A percentile compares a stretch with the other conserved stretches of the same genome.
Evolutionary conservation across 1,139 yeast species (phyloP).

Genomic region (Blastobotrys persicus): DNA sequence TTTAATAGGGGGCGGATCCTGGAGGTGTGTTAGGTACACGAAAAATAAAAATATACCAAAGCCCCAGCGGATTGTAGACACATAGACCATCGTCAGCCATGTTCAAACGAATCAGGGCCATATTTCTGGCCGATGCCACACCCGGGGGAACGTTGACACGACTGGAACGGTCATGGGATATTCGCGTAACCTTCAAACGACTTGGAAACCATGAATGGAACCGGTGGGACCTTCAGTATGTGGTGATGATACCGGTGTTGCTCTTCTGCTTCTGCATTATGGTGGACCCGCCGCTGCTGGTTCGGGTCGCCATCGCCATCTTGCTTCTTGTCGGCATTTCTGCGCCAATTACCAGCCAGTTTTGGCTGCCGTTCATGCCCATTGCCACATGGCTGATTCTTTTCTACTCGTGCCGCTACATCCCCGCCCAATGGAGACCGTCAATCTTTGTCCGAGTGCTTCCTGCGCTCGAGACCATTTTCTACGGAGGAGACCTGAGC

Average conservation of each 20-base stretch:
- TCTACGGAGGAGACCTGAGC: conserved; percentile 90
- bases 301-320: conserved; percentile 41
- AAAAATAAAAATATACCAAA: not conserved
- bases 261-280: conserved; percentile 51
- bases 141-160: conserved; percentile 55
- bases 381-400: conserved; percentile 84
- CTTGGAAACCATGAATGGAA: conserved; percentile 49
- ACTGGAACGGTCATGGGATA: conserved; percentile 59
- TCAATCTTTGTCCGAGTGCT: conserved; percentile 85
- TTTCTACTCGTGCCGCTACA: conserved; percentile 74
- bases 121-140: conserved; percentile 50
- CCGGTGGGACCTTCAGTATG: conserved; percentile 38
- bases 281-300: conserved; percentile 48
- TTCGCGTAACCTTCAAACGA: conserved; percentile 48
- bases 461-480: conserved; percentile 91
- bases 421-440: conserved; percentile 78
- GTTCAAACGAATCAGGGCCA: conserved; percentile 27
- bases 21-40: not conserved
- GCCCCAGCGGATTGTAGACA: not conserved
- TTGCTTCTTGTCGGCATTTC: conserved; percentile 40
- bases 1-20: not conserved
- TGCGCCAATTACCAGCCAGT: conserved; percentile 74
- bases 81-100: conserved; percentile 1
- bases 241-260: conserved; percentile 44
- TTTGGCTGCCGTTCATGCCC: conserved; percentile 82